Conservation (phyloP, 2,329 filamentous ascomycete species). For the Gnomoniopsis smithogilvyi region DNA sequence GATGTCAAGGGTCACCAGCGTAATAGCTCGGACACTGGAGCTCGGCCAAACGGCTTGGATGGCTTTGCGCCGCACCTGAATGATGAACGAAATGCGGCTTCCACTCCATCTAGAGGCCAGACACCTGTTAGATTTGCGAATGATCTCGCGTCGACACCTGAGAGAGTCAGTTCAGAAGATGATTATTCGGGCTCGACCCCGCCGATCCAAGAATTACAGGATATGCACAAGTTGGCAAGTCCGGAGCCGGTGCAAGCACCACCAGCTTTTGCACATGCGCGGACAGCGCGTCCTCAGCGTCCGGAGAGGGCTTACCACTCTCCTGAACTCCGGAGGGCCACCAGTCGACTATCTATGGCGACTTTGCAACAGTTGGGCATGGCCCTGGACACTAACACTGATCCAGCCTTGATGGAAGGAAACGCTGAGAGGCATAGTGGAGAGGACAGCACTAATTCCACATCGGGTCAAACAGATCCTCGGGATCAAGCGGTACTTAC, state of each 20-base stretch:
- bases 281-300: constrained; percentile 70
- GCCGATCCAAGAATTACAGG: constrained; percentile 49
- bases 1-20: constrained; percentile 37
- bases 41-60: constrained; percentile 25
- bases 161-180: constrained; percentile 56
- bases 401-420: constrained; percentile 17
- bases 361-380: constrained; percentile 79
- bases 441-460: constrained; percentile 30
- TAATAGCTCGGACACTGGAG: constrained; percentile 46
- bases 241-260: constrained; percentile 76
- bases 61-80: constrained; percentile 17
- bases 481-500: constrained; percentile 48
- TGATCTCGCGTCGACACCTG: constrained; percentile 45
- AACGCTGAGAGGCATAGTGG: constrained; percentile 22
- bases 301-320: constrained; percentile 70
- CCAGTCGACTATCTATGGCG: constrained; percentile 76
- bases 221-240: constrained; percentile 55
- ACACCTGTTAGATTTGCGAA: constrained; percentile 37
- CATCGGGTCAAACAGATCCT: constrained; percentile 31
- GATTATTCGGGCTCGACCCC: constrained; percentile 40
- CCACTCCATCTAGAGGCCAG: constrained; percentile 27
- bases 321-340: constrained; percentile 74
- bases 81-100: constrained; percentile 5
- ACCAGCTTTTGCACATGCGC: constrained; percentile 63
- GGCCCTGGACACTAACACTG: constrained; percentile 34